Evolutionary conservation across 2,329 filamentous ascomycete species (phyloP), one percentile per base, ranked within the genome.

Genomic region (Pezicula rhizophila): DNA sequence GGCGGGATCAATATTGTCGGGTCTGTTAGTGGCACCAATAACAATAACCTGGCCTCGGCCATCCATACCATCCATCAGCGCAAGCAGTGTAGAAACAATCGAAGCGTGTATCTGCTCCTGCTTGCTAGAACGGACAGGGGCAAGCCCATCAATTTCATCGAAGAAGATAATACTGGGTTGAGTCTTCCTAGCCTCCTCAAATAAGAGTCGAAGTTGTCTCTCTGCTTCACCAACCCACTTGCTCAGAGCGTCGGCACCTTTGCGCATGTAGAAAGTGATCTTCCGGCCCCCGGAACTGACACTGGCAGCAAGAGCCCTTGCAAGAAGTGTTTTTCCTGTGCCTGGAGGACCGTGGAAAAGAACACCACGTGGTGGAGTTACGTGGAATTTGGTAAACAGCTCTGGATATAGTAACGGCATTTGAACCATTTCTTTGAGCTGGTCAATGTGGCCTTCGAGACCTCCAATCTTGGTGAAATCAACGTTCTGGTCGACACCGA

Each of bases 81-180:
- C 91, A 51, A 96, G 74, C n/a, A 96, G 71, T 1, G 91, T 96
- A 2, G 91, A 95, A 12, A 96, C 92, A 55, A 99, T 99, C 2
- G 92, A 97, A 5, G 93, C 90, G 68, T 99, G 93, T 51, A 97
- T 97, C 69, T 99, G 93, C 65, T 99, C 93, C 70, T 97, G 92
- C 67, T 97, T 97, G 69, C 92, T 96, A 11, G 93, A 97, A 59
- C 93, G 81, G 31, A 97, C 93, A 45, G 93, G 95, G 2, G 93
- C 93, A 55, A 99, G 76, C 48, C 93, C 93, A 70, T 99, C 93
- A 58, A 99, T 99, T 67, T 99, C 93, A 66, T 99, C 93, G 60
- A 99, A 97, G 73, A 99, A 99, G 66, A 99, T 99, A 68, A 99
- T 99, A 66, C 92, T 97, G 0, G 93, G 93, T 63, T 99, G 93